Base-by-base conservation (phyloP, 129 eudicot species). In the Pittosporum tobira region DNA sequence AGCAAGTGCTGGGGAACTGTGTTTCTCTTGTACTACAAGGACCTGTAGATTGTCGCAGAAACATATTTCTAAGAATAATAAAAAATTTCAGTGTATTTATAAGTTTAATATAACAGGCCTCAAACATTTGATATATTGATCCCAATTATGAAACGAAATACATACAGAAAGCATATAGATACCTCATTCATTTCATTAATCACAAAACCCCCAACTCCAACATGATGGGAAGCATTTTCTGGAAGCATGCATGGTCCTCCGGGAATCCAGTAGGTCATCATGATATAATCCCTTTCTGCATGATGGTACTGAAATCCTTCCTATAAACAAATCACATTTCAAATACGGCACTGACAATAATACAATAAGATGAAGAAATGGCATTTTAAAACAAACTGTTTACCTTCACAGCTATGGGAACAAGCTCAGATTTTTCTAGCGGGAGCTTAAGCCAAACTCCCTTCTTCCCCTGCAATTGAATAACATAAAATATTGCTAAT, bases 241-340 rank as follows among this genome's bases (percentile, higher is more conserved):
- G 97, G 97, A 62, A 89, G 86, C 78, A 82, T 68, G 60, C 78
- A 77, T 43, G 97, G 97, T 59, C 73, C 95, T 27, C 73, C 76
- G 2, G 97, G 95, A 58, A 89, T 71, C 97, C 97, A 89, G 53
- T 85, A 77, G 16, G 95, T 89, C 91, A 89, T 70, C 97, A 89
- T 89, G 51, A 89, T 73, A 30, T 82, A 89, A 46, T 76, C 70
- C 47, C 55, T 72, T 75, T 89, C 97, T 1, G 97, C 97, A 43
- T 89, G 97, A 62, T 89, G 97, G 65, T 85, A 89, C 56, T 68
- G 59, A 76, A 89, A 89, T 37, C 95, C 95, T 80, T 89, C 94
- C 95, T 88, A 30, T 60, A 45, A 22, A 29, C 18, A 63, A 48
- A 57, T 3, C 18, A 9, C 14, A 48, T 20, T 24, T 25, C 18